Evolutionary conservation across 2,329 filamentous ascomycete genomes (phyloP).

Genomic region (Huntiella moniliformis): DNA sequence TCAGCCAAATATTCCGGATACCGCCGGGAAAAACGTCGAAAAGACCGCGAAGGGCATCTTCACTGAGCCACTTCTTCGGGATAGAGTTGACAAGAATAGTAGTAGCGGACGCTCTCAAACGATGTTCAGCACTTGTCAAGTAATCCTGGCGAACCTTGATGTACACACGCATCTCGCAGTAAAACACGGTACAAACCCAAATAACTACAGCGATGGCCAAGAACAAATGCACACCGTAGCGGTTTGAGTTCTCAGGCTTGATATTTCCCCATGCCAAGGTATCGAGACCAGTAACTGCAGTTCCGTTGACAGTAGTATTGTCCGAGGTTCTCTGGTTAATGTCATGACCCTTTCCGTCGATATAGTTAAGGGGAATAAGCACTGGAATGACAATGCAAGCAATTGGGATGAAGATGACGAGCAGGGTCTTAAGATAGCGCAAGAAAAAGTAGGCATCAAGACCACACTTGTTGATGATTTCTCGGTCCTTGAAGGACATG

Average conservation of each 20-base stretch:
- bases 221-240: slow-evolving; percentile 72
- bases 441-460: slow-evolving; percentile 96
- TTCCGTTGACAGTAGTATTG: slow-evolving; percentile 13
- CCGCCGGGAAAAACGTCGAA: slow-evolving; percentile 96
- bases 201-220: slow-evolving; percentile 59
- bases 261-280: slow-evolving; percentile 79
- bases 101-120: slow-evolving; percentile 79
- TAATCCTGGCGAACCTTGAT: slow-evolving; percentile 89
- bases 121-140: slow-evolving; percentile 84
- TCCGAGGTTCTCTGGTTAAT: slow-evolving; percentile 20
- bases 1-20: slow-evolving; percentile 91
- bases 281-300: slow-evolving; percentile 45
- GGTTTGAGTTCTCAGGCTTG: slow-evolving; percentile 38
- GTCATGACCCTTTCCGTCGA: slow-evolving; percentile 47
- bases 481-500: slow-evolving; percentile 51
- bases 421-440: slow-evolving; percentile 56
- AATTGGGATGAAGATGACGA: slow-evolving; percentile 83
- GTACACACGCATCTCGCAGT: slow-evolving; percentile 68
- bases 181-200: slow-evolving; percentile 78
- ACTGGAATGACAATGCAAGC: slow-evolving; percentile 64
- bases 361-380: slow-evolving; percentile 65
- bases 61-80: slow-evolving; percentile 73
- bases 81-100: slow-evolving; percentile 88
- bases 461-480: slow-evolving; percentile 87
- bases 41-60: slow-evolving; percentile 61